These are phyloP conservation scores for Scedosporium apiospermum DNA, from an alignment of 2,329 filamentous ascomycete genomes.

Conservation along the genomic window DNA sequence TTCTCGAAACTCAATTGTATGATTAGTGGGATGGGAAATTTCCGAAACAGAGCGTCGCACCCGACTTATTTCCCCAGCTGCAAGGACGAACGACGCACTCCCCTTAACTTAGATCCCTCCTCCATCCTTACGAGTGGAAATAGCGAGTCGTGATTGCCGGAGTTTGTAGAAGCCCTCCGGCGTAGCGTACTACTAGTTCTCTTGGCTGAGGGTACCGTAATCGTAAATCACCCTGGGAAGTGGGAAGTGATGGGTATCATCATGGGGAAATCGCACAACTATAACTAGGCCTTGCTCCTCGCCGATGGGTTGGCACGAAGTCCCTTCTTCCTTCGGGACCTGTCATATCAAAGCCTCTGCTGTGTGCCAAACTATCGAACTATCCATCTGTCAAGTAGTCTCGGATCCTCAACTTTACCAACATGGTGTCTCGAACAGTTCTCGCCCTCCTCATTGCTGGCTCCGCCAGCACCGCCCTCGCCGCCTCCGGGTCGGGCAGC, in stretches of 20 bases:
- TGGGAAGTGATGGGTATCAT: too few relatives aligned
- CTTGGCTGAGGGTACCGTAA: background rate
- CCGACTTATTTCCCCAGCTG: constrained; percentile 1
- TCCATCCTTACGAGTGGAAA: background rate
- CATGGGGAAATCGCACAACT: background rate
- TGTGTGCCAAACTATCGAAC: background rate
- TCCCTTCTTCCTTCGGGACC: background rate
- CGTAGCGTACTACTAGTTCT: background rate
- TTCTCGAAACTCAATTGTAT: background rate
- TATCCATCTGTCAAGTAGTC: background rate
- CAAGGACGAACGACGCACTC: background rate
- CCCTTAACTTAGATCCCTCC: background rate
- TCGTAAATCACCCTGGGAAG: too few relatives aligned
- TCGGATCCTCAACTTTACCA: too few relatives aligned
- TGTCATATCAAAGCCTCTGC: background rate
- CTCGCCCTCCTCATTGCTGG: background rate
- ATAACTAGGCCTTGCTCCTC: background rate
- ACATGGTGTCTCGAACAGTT: background rate
- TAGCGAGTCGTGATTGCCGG: background rate
- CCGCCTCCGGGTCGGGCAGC: background rate
- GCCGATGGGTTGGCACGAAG: background rate
- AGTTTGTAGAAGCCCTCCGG: background rate
- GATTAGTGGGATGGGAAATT: background rate
- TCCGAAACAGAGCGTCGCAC: background rate
- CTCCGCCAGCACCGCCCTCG: background rate